Conservation (phyloP, 139 green algal genomes). For the Haematococcus lacustris region DNA sequence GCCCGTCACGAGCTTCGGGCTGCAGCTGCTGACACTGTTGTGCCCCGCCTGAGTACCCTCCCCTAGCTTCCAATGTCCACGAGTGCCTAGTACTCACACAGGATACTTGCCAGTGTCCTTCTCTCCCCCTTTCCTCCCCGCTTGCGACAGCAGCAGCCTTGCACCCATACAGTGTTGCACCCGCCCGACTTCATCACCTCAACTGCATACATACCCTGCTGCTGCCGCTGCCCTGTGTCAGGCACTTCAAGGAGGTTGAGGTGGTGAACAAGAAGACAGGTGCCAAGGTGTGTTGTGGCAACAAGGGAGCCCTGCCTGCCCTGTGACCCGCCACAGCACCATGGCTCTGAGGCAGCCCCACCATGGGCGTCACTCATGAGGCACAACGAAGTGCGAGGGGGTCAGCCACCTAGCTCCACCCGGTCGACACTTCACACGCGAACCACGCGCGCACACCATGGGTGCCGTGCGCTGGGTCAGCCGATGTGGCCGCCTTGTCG, state of each 20-base stretch:
- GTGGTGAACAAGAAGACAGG: constrained; percentile 33
- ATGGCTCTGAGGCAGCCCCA: not conserved
- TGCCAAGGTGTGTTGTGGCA: not conserved
- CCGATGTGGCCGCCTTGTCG: not conserved
- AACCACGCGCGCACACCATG: not conserved
- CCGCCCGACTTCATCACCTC: not conserved
- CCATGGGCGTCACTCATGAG: not conserved
- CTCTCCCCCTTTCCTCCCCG: no score
- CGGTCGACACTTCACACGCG: not conserved
- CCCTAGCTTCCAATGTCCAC: not conserved
- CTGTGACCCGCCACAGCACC: not conserved
- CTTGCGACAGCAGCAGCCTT: not conserved
- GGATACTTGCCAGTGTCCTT: constrained; percentile 1
- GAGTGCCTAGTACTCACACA: not conserved
- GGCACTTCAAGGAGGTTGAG: constrained; percentile 34
- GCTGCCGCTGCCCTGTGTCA: no score
- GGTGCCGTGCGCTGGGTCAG: no score
- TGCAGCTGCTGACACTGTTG: not conserved
- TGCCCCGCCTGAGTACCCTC: not conserved
- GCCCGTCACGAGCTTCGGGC: not conserved
- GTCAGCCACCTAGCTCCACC: not conserved
- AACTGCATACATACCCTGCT: not conserved
- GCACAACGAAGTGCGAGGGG: not conserved
- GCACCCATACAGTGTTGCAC: not conserved
- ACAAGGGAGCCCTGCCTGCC: not conserved